phyloP scores from a whole-genome alignment of 2,329 filamentous ascomycete genomes.

The Fonsecaea pedrosoi region DNA sequence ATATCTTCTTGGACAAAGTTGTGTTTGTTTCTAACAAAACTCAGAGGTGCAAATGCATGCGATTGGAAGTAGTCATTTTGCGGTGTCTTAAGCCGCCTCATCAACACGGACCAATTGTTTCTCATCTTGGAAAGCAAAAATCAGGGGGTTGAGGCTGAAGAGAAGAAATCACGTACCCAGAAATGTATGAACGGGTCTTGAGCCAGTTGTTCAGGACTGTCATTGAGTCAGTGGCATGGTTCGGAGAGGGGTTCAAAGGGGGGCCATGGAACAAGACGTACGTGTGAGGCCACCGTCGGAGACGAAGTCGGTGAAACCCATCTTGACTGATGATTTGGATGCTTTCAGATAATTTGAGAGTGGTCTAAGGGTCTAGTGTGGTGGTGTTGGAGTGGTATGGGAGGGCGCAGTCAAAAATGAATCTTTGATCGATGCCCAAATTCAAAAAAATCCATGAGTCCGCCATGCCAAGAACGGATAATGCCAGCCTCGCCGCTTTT shows the following conservation, averaged over 20 bases:
- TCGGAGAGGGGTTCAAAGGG: slow-evolving; percentile 10
- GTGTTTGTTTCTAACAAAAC: slow-evolving; percentile 34
- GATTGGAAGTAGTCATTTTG: slow-evolving; percentile 77
- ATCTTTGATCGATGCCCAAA: slow-evolving; percentile 8
- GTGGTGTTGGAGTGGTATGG: not conserved
- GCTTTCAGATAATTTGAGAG: not conserved
- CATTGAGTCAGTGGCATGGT: slow-evolving; percentile 31
- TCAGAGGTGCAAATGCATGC: slow-evolving; percentile 81
- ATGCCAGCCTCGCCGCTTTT: not conserved
- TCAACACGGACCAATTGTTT: slow-evolving; percentile 93
- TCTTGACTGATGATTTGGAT: slow-evolving; percentile 43
- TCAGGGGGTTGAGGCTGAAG: slow-evolving; percentile 38
- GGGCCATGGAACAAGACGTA: slow-evolving; percentile 50
- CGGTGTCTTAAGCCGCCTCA: slow-evolving; percentile 92
- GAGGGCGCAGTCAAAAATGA: slow-evolving; percentile 7
- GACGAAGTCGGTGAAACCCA: slow-evolving; percentile 72
- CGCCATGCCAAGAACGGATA: slow-evolving; percentile 3
- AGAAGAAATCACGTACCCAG: slow-evolving; percentile 70
- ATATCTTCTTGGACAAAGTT: slow-evolving; percentile 33
- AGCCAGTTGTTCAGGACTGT: slow-evolving; percentile 75
- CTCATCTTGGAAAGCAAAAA: slow-evolving; percentile 68
- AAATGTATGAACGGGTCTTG: slow-evolving; percentile 78
- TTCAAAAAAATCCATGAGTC: slow-evolving; percentile 6
- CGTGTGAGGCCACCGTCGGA: slow-evolving; percentile 67
- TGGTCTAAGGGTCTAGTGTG: not conserved